These are phyloP conservation scores for Phytophthora capsici DNA, from an alignment of 352 stramenopile genomes.

Conservation along the genomic window DNA sequence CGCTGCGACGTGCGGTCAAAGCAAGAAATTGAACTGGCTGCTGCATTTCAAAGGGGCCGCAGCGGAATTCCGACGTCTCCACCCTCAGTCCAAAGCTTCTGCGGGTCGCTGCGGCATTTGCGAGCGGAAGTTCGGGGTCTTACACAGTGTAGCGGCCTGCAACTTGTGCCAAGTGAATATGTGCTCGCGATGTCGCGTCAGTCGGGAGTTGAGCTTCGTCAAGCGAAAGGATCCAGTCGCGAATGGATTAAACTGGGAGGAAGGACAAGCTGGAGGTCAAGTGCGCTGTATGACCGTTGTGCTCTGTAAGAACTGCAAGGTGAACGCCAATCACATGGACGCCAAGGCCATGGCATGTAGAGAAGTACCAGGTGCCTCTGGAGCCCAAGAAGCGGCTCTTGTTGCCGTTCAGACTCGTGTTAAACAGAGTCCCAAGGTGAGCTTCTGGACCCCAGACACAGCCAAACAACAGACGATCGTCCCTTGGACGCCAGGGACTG, in stretches of 20 bases:
- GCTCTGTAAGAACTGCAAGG: conserved; percentile 69
- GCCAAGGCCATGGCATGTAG: conserved; percentile 32
- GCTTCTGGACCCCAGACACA: conserved; percentile 27
- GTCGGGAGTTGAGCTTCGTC: conserved; percentile 37
- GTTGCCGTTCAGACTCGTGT: not conserved
- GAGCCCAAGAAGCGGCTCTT: conserved; percentile 4
- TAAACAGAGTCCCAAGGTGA: conserved; percentile 25
- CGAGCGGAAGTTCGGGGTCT: conserved; percentile 41
- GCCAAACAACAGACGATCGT: not conserved
- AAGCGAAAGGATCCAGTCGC: conserved; percentile 12
- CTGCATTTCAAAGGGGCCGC: conserved; percentile 27
- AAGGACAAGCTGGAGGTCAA: conserved; percentile 10
- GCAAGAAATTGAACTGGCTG: conserved; percentile 63
- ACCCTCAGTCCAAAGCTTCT: conserved; percentile 10
- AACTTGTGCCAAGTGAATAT: conserved; percentile 42
- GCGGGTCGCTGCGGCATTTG: conserved; percentile 44
- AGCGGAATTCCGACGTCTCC: conserved; percentile 21
- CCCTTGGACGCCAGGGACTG: conserved; percentile 7
- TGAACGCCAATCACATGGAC: conserved; percentile 31
- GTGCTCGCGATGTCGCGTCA: conserved; percentile 47
- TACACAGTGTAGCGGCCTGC: conserved; percentile 42
- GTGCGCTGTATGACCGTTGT: conserved; percentile 35
- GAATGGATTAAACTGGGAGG: conserved; percentile 25
- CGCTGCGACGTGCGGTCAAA: conserved; percentile 55
- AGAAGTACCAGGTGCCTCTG: conserved; percentile 17